Base-by-base conservation (phyloP, 2,329 filamentous ascomycete species). In the Conoideocrella luteorostrata region DNA sequence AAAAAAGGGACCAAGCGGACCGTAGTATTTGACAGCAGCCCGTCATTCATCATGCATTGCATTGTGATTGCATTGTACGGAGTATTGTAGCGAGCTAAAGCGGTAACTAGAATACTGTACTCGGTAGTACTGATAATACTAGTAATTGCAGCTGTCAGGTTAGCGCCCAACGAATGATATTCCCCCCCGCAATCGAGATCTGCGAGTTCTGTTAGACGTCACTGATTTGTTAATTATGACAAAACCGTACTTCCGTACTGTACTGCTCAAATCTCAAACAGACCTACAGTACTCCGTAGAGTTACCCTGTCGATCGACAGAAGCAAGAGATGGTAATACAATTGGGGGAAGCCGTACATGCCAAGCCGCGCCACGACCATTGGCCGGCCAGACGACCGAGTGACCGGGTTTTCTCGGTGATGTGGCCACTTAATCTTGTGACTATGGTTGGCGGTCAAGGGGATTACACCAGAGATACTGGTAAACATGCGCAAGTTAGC, bases 181-280 rank as follows among this genome's bases (percentile, higher is more conserved):
- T 5, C 23, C 23, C 35, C 35, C 32, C 45, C 42, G 41, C 42
- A 41, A 39, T 42, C 34, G 33, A 32, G 42, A 47, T 45, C 42
- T 42, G 39, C 21, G 36, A 24, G 23, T 36, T 37, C 30, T 35
- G 40, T 33, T 35, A 21, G 28, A 38, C 35, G 26, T 24, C 32
- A 44, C 26, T 13, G 26, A n/a, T n/a, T n/a, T n/a, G n/a, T n/a
- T n/a, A n/a, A n/a, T n/a, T n/a, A n/a, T n/a, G n/a, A n/a, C n/a
- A n/a, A n/a, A n/a, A n/a, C n/a, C n/a, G n/a, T n/a, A n/a, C n/a
- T n/a, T n/a, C n/a, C n/a, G n/a, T n/a, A n/a, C n/a, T n/a, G n/a
- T n/a, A n/a, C n/a, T n/a, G n/a, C n/a, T n/a, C n/a, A n/a, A n/a
- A n/a, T n/a, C n/a, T n/a, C n/a, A n/a, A n/a, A n/a, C n/a, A n/a